Conservation (phyloP, 768 basidiomycete genomes). For the Amanita jacksonii region DNA sequence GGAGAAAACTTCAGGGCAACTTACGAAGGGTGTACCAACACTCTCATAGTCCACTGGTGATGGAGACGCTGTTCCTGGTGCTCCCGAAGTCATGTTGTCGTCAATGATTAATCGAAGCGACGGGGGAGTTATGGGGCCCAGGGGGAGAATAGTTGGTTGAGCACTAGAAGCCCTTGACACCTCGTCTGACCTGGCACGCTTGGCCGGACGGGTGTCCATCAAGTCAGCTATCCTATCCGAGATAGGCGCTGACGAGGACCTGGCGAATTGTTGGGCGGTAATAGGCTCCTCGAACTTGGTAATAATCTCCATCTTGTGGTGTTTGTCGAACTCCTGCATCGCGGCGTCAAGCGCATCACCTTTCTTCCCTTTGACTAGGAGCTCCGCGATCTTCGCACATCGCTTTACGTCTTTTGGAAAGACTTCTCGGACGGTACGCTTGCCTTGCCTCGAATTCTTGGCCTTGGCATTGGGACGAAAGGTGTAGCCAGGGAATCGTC, state of each 20-base stretch:
- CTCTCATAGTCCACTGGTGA: slow-evolving; percentile 2
- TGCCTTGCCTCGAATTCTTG: slow-evolving; percentile 37
- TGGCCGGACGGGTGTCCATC: too few species aligned
- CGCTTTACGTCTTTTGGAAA: slow-evolving; percentile 57
- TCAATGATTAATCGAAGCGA: not conserved
- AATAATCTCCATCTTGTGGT: slow-evolving; percentile 51
- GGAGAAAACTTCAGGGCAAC: too few species aligned
- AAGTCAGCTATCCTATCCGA: slow-evolving; percentile 26
- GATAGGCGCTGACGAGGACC: slow-evolving; percentile 55
- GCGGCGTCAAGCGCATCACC: slow-evolving; percentile 46
- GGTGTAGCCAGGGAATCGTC: slow-evolving; percentile 69
- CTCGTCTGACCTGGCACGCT: not conserved
- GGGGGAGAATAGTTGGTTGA: not conserved
- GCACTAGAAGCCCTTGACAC: not conserved
- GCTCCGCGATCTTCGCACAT: slow-evolving; percentile 58
- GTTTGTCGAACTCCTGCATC: slow-evolving; percentile 51
- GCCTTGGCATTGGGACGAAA: slow-evolving; percentile 60
- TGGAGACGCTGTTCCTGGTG: slow-evolving; percentile 21
- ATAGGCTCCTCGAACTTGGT: slow-evolving; percentile 73
- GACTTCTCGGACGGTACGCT: slow-evolving; percentile 57
- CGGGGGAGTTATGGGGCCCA: not conserved
- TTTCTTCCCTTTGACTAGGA: slow-evolving; percentile 56
- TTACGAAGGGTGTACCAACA: not conserved
- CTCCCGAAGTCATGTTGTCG: not conserved
- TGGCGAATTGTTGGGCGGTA: slow-evolving; percentile 60